Base-by-base conservation (phyloP, 1,139 yeast species). In the Blastobotrys elegans region DNA sequence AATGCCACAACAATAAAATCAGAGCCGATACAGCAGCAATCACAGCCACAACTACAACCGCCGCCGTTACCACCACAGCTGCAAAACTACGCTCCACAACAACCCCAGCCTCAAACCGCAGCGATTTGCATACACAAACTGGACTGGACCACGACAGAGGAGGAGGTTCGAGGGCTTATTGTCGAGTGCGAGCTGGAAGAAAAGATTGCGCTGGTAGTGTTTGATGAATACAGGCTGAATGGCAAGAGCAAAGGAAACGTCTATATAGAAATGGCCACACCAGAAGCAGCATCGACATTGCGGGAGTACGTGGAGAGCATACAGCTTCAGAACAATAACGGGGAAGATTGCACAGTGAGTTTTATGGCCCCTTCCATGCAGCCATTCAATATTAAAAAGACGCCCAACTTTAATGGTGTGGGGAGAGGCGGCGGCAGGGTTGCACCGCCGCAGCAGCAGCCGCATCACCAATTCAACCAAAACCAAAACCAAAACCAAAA, bases 81-180 rank as follows among this genome's bases (percentile, higher is more conserved):
- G 31, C 34, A 37, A 18, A 36, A 30, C 5, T 31, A 22, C 14
- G 24, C 13, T 26, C 10, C 8, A 3, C 18, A 33, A 22, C 43
- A 16, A 38, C 4, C 8, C 38, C 10, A 14, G 7, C 17, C 11
- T 10, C 33, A 5, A 10, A 40, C 43, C 2, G 17, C 36, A 11
- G 47, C 47, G 3, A 22, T 47, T 2, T 27, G 37, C 14, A 26
- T 44, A 13, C 33, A 33, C 21, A 60, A 62, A 17, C 49, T 64
- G 22, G 60, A 62, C 39, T 64, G 68, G 68, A 62, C 65, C 65
- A 56, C 58, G 5, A 57, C 54, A 11, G 68, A 64, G 44, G 68
- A 64, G 41, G 65, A 63, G n/a, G 60, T 63, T 10, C 55, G 68
- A 11, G 64, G 61, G 2, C 61, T 63, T 57, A 61, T 58, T 0